Base-by-base conservation (phyloP, 2,329 filamentous ascomycete genomes). In the Talaromyces atroroseus region DNA sequence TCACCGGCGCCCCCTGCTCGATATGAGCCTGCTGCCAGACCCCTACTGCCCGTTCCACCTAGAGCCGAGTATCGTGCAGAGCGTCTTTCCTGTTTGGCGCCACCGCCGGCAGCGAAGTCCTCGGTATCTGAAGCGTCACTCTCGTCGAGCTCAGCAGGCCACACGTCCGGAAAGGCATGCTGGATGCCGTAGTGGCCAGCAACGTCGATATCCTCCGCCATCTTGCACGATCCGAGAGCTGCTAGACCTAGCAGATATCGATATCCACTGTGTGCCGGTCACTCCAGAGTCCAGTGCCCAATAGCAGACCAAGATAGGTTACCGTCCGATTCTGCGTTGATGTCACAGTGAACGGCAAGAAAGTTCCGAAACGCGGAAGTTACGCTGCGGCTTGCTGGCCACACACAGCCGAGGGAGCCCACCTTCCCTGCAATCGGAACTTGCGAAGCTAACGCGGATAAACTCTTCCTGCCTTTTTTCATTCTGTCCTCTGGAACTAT, bases 131-230 rank as follows among this genome's bases (percentile, higher is more conserved):
- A 86, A 48, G 78, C 82, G 70, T 88, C 85, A 66, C 82, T 84
- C 56, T 86, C 82, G 63, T 92, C 86, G 70, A 90, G 86, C 65
- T 95, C 88, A 49, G 84, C 78, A 0, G 92, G 92, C 92, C 92
- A 97, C 78, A 89, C 85, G 36, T 83, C 82, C 2, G 92, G 92
- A 71, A 85, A 92, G 20, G 89, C 79, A 14, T 81, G 89, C 44
- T 87, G 81, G 49, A 97, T 82, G 71, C 91, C 89, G 77, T 97
- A 97, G 76, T 95, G 91, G 64, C 91, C 91, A 65, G 94, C 84
- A 54, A 97, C 83, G 67, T 94, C 87, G 65, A 86, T 82, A 50
- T 60, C 58, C 67, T 94, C 89, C 61, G 84, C 81, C 86, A 83
- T 79, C 54, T 65, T 74, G 62, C 42, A 55, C 50, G 40, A 49